Conservation (phyloP, 257 asterid species). For the Fraxinus quadrangulata region DNA sequence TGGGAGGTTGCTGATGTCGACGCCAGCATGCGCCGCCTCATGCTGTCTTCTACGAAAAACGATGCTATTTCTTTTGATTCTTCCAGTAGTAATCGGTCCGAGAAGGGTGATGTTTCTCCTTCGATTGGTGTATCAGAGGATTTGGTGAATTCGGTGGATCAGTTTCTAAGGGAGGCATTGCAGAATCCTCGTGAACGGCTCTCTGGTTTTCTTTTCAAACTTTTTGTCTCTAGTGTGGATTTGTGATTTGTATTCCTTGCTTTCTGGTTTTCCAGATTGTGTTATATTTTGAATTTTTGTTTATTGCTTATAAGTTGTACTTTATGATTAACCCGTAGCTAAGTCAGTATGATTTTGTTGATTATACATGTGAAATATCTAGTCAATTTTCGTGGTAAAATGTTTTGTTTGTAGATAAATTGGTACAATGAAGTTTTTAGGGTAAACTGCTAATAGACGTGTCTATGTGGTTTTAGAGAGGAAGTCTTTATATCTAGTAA, state of each 20-base stretch:
- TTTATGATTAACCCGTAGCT: not conserved
- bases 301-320: not conserved
- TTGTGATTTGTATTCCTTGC: not conserved
- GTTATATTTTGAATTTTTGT: not conserved
- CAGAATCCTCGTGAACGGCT: slow-evolving; percentile 99
- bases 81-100: slow-evolving; percentile 46
- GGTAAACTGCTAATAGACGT: not conserved
- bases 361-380: not conserved
- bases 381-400: not conserved
- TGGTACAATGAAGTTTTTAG: not conserved
- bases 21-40: slow-evolving; percentile 76
- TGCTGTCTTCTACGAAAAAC: slow-evolving; percentile 63
- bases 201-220: slow-evolving; percentile 53
- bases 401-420: not conserved
- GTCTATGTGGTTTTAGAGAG: not conserved
- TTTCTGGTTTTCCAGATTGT: not conserved
- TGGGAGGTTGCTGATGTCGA: slow-evolving; percentile 99
- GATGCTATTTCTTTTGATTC: slow-evolving; percentile 34
- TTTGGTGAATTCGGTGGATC: slow-evolving; percentile 83
- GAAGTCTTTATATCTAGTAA: not conserved
- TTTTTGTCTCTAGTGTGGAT: not conserved
- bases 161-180: slow-evolving; percentile 88
- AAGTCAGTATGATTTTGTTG: not conserved
- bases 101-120: slow-evolving; percentile 35
- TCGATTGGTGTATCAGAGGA: slow-evolving; percentile 48